These are phyloP conservation scores for Flaveria bidentis DNA, from an alignment of 129 eudicot species.

Conservation along the genomic window DNA sequence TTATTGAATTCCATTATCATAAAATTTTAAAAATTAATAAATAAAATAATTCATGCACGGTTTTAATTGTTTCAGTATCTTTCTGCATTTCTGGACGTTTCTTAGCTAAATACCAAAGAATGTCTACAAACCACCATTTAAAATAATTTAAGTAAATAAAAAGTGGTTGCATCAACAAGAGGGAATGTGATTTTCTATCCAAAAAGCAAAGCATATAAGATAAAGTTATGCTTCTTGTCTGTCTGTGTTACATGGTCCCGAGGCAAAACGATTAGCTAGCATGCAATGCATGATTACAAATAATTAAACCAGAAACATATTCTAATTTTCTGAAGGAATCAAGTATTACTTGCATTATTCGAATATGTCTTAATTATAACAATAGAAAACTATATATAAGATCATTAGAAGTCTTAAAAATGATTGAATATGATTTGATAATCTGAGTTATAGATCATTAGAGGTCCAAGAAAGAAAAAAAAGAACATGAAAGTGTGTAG, in stretches of 20 bases:
- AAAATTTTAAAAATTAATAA: background rate
- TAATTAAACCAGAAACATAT: background rate
- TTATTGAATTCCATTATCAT: conserved; percentile 34
- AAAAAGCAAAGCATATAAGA: conserved; percentile 33
- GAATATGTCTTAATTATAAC: background rate
- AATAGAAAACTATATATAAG: background rate
- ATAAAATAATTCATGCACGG: conserved; percentile 13
- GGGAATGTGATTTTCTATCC: conserved; percentile 47
- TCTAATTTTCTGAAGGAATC: conserved; percentile 12
- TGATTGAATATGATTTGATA: background rate
- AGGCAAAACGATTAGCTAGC: conserved; percentile 28
- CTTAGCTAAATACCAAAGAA: conserved; percentile 34
- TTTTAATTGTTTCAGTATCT: conserved; percentile 18
- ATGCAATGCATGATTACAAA: conserved; percentile 21
- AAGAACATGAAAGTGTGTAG: background rate
- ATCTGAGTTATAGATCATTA: background rate
- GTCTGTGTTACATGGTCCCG: conserved; percentile 37
- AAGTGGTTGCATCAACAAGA: conserved; percentile 39
- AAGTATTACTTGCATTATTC: conserved; percentile 1
- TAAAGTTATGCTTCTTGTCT: conserved; percentile 43
- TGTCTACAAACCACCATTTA: conserved; percentile 35
- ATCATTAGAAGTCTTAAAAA: background rate
- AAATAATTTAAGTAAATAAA: conserved; percentile 24
- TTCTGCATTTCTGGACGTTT: conserved; percentile 36
- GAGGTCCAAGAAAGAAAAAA: background rate